Evolutionary conservation across 108 stramenopile species (phyloP).

Genomic region (Cyclostephanos tholiformis): DNA sequence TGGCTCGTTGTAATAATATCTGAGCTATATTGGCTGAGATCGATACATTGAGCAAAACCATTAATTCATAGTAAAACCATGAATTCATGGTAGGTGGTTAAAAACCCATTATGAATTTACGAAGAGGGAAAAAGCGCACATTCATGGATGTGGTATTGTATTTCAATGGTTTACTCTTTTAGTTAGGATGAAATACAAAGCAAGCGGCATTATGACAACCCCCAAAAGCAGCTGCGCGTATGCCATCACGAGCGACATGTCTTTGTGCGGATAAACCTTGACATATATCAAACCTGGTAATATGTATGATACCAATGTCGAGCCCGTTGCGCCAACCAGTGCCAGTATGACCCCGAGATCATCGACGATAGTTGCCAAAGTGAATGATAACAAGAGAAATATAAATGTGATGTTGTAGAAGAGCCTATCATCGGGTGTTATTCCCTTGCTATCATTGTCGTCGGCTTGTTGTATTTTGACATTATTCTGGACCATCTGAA

Average conservation of each 20-base stretch:
- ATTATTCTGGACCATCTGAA: slow-evolving; percentile 8
- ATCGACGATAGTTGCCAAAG: slow-evolving; percentile 54
- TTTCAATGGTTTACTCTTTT: slow-evolving; percentile 5
- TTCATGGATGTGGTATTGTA: no score
- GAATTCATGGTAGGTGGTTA: no score
- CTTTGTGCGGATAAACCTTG: slow-evolving; percentile 30
- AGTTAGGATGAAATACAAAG: slow-evolving; percentile 38
- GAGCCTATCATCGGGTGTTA: slow-evolving; percentile 4
- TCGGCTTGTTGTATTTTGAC: not conserved
- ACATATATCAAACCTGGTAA: slow-evolving; percentile 70
- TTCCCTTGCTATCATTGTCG: slow-evolving; percentile 5
- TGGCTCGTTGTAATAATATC: no score
- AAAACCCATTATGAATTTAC: no score
- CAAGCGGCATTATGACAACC: slow-evolving; percentile 51
- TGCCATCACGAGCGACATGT: slow-evolving; percentile 33
- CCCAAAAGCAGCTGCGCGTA: slow-evolving; percentile 47
- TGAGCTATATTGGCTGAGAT: no score
- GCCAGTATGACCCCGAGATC: slow-evolving; percentile 60
- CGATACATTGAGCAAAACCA: no score
- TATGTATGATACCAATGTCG: slow-evolving; percentile 68
- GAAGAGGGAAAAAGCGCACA: no score
- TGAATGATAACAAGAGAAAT: slow-evolving; percentile 53
- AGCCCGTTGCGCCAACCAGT: slow-evolving; percentile 75
- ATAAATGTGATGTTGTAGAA: slow-evolving; percentile 52
- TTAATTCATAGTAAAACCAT: no score